Evolutionary conservation across 2,329 filamentous ascomycete species (phyloP).

Genomic region (Aureobasidium sp.): DNA sequence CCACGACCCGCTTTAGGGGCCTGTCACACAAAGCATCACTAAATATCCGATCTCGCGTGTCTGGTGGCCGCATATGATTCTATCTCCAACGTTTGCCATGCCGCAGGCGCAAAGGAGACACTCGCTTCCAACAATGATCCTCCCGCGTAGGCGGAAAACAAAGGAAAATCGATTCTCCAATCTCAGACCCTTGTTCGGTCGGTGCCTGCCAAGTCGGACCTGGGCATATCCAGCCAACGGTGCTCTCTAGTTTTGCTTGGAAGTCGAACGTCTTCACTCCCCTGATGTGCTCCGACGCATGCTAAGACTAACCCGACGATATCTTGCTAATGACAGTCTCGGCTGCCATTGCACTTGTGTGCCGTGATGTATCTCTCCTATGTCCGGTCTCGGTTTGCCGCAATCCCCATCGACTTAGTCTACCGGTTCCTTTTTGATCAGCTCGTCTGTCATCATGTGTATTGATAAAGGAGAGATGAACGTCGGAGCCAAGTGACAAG

Average conservation of each 20-base stretch:
- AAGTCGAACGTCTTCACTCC: not conserved
- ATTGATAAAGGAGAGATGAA: conserved; percentile 8
- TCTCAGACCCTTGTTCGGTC: not conserved
- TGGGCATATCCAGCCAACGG: not conserved
- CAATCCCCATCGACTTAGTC: not conserved
- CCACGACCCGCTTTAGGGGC: not conserved
- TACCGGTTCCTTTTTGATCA: not conserved
- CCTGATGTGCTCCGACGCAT: not conserved
- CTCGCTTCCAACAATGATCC: not conserved
- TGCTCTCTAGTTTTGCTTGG: not conserved
- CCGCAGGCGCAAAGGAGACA: not conserved
- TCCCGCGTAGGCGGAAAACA: not conserved
- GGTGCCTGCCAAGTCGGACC: not conserved
- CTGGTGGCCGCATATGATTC: not conserved
- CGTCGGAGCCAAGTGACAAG: not conserved
- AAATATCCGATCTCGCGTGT: not conserved
- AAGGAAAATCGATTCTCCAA: not conserved
- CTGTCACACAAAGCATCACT: not conserved
- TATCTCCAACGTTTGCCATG: not conserved
- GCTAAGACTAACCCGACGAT: not conserved
- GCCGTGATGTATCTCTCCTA: not conserved
- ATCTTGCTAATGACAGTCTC: not conserved
- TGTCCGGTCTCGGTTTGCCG: not conserved
- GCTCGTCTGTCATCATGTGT: not conserved
- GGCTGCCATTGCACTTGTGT: not conserved